Base-by-base conservation (phyloP, 2,329 filamentous ascomycete species). In the Hymenoscyphus scutula region DNA sequence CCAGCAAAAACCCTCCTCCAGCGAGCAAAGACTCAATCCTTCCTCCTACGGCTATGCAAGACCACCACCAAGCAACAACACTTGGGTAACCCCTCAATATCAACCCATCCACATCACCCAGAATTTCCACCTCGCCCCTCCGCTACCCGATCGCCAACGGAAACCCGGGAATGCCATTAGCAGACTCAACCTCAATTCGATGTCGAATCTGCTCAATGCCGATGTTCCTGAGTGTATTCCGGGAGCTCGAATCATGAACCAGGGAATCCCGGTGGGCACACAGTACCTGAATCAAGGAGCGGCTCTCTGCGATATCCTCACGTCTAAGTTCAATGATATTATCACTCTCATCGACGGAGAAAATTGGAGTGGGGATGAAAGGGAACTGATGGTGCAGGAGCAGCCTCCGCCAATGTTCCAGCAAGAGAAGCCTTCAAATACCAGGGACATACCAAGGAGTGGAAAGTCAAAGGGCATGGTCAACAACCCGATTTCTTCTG, bases 271-370 rank as follows among this genome's bases (percentile, higher is more conserved):
- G 6, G 71, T 72, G 41, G 76, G 76, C 19, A 76, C 77, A 0
- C 78, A 81, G 67, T 74, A 82, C 29, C 71, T 80, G 51, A 78
- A 78, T 65, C 79, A 81, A 66, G 76, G 77, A 5, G 77, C 78
- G 15, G 76, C 78, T 5, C 74, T 85, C 19, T 85, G 80, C 68
- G 84, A 90, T 69, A 77, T 85, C 60, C 82, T 92, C 55, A 83
- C 80, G 15, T 78, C 79, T 3, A 85, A 85, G 59, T 82, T 93
- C 64, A 83, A 91, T 72, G 77, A 84, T 53, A 81, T 91, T 62
- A 85, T 93, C 73, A 91, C 89, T 0, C 80, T 83, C 30, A 92
- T 93, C 61, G 90, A 93, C 72, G 79, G 81, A 23, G 88, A 90
- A 29, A 77, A 76, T 32, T 79, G 80, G 29, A 69, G 74, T 15